Conservation (phyloP, 352 stramenopile genomes). For the Phytophthora litchii region DNA sequence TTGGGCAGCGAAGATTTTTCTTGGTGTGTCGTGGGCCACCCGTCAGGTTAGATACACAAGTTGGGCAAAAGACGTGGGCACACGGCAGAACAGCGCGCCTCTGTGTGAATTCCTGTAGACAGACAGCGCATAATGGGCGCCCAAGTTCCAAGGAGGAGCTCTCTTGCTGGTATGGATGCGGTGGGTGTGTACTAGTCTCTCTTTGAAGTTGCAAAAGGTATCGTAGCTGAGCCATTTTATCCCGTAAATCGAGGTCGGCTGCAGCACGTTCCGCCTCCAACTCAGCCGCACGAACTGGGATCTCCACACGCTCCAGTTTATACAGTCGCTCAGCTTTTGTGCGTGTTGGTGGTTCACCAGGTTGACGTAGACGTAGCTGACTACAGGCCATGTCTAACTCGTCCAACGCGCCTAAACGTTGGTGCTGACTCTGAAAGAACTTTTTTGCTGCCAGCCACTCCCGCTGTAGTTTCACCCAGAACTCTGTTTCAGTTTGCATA, state of each 20-base stretch:
- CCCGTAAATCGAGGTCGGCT: constrained; percentile 48
- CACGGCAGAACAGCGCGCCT: constrained; percentile 82
- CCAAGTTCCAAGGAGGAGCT: constrained; percentile 2
- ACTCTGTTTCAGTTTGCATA: constrained; percentile 51
- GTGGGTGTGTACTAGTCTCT: constrained; percentile 12
- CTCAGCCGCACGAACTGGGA: constrained; percentile 41
- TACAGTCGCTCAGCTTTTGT: constrained; percentile 55
- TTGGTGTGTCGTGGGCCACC: constrained; percentile 18
- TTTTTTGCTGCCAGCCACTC: constrained; percentile 67
- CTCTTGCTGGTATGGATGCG: not conserved
- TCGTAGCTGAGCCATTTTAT: constrained; percentile 60
- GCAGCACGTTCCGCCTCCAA: constrained; percentile 55
- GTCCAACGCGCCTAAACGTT: constrained; percentile 72
- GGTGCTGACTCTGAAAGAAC: constrained; percentile 72
- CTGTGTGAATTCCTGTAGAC: constrained; percentile 67
- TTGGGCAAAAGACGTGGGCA: constrained; percentile 83
- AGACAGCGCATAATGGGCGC: constrained; percentile 71
- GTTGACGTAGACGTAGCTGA: constrained; percentile 59
- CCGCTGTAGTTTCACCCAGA: constrained; percentile 52
- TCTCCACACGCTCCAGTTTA: constrained; percentile 54
- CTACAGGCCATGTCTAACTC: constrained; percentile 82
- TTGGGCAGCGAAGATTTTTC: constrained; percentile 58
- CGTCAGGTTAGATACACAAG: constrained; percentile 49
- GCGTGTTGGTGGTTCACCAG: constrained; percentile 40
- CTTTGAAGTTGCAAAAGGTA: constrained; percentile 64